Percentiles rank a stretch among this genome's conserved stretches.
These are phyloP conservation scores for Exophiala mesophila DNA, from an alignment of 2,329 filamentous ascomycete genomes.

Conservation along the genomic window DNA sequence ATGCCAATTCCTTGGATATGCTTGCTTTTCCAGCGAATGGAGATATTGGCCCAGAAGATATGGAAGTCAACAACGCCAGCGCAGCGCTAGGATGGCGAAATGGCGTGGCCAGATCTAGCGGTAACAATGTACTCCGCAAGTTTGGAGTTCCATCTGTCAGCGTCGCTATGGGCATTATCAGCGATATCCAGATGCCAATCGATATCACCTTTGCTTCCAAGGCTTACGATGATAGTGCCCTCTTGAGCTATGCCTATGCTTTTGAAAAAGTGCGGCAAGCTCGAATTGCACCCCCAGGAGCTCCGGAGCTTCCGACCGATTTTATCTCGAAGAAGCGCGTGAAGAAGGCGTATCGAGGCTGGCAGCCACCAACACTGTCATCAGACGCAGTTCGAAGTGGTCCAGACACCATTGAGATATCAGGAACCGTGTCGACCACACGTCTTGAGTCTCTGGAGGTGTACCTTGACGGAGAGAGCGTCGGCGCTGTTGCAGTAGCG, in stretches of 20 bases:
- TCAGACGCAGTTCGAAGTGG: neutral
- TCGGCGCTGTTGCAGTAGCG: neutral
- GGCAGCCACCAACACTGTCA: neutral
- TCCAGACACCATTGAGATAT: slow-evolving; percentile 5
- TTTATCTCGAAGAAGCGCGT: neutral
- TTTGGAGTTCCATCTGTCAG: slow-evolving; percentile 27
- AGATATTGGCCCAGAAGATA: slow-evolving; percentile 45
- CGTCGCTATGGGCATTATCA: slow-evolving; percentile 28
- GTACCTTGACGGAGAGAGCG: slow-evolving; percentile 3
- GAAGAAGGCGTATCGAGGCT: neutral
- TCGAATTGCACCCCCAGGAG: neutral
- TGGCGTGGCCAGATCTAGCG: slow-evolving; percentile 49
- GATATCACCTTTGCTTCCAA: slow-evolving; percentile 27
- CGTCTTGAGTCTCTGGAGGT: neutral
- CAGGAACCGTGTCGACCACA: neutral
- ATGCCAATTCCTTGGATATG: slow-evolving; percentile 34
- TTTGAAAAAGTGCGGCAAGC: slow-evolving; percentile 21
- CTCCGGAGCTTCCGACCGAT: slow-evolving; percentile 1
- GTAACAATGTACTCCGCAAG: slow-evolving; percentile 34
- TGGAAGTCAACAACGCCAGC: slow-evolving; percentile 34
- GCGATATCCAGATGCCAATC: slow-evolving; percentile 26
- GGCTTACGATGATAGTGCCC: slow-evolving; percentile 26
- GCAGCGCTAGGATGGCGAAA: slow-evolving; percentile 40
- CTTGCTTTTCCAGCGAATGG: slow-evolving; percentile 46
- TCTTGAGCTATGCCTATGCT: slow-evolving; percentile 27